Conservation (phyloP, 208 protist genomes). For the Wallacemonas sp. region DNA sequence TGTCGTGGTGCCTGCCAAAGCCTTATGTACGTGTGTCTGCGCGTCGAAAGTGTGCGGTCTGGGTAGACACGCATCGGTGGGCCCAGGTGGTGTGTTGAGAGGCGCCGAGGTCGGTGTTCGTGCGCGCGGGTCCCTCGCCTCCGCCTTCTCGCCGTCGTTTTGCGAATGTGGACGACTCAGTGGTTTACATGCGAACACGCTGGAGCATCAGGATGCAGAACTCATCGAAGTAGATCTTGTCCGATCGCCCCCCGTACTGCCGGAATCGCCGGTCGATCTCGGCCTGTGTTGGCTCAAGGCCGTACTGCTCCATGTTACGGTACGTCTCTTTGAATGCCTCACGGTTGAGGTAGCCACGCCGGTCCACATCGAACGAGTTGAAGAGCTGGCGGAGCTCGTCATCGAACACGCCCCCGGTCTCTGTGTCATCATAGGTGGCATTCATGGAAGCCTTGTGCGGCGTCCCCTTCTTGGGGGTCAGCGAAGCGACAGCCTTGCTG, state of each 20-base stretch:
- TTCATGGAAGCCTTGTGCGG: not conserved
- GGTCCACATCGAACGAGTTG: slow-evolving; percentile 45
- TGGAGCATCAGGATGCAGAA: slow-evolving; percentile 89
- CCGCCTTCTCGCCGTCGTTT: not conserved
- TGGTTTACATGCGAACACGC: slow-evolving; percentile 69
- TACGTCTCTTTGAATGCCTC: slow-evolving; percentile 71
- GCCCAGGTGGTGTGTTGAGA: too few relatives aligned
- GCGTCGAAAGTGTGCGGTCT: too few relatives aligned
- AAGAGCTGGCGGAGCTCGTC: slow-evolving; percentile 71
- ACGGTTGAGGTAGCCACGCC: slow-evolving; percentile 67
- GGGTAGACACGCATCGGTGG: too few relatives aligned
- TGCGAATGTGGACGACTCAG: not conserved
- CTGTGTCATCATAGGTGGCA: not conserved
- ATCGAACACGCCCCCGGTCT: slow-evolving; percentile 29
- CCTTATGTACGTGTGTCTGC: too few relatives aligned
- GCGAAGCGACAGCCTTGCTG: not conserved
- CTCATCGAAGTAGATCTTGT: slow-evolving; percentile 74
- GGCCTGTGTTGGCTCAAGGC: slow-evolving; percentile 43
- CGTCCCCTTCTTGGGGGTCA: not conserved
- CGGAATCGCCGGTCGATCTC: slow-evolving; percentile 57
- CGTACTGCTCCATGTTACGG: slow-evolving; percentile 76
- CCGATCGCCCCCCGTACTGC: slow-evolving; percentile 36
- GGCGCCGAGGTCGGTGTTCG: too few relatives aligned
- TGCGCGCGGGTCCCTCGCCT: too few relatives aligned
- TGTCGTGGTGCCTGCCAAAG: too few relatives aligned